Evolutionary conservation across 1,284 basidiomycete species (phyloP).

Genomic region (Volvariella volvacea): DNA sequence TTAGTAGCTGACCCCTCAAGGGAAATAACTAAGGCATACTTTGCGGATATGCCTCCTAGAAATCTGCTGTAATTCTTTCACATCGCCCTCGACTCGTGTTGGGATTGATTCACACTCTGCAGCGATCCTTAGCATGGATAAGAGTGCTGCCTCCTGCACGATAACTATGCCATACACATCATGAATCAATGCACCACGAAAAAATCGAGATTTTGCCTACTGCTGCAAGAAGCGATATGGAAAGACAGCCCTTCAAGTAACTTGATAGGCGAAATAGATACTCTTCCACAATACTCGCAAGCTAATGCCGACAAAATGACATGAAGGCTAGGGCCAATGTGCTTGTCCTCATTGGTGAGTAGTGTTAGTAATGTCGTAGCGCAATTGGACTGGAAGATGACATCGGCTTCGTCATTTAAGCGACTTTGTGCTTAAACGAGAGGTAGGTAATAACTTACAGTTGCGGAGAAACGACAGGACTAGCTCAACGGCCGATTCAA

Average conservation of each 20-base stretch:
- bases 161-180: slow-evolving; percentile 33
- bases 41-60: slow-evolving; percentile 48
- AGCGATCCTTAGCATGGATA: slow-evolving; percentile 60
- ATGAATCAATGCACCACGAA: slow-evolving; percentile 2
- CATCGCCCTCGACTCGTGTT: slow-evolving; percentile 30
- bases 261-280: slow-evolving; percentile 43
- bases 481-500: slow-evolving; percentile 51
- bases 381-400: slow-evolving; percentile 39
- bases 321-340: slow-evolving; percentile 50
- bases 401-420: slow-evolving; percentile 26
- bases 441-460: slow-evolving; percentile 29
- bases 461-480: slow-evolving; percentile 41
- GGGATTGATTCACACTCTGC: slow-evolving; percentile 53
- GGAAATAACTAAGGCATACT: slow-evolving; percentile 26
- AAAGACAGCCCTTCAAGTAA: slow-evolving; percentile 45
- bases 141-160: slow-evolving; percentile 62
- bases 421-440: slow-evolving; percentile 4
- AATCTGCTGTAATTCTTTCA: slow-evolving; percentile 35
- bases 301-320: slow-evolving; percentile 59
- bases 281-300: slow-evolving; percentile 48
- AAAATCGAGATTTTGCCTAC: slow-evolving; percentile 31
- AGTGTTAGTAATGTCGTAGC: slow-evolving; percentile 42
- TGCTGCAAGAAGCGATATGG: slow-evolving; percentile 35
- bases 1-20: slow-evolving; percentile 8
- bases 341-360: slow-evolving; percentile 34